These are phyloP conservation scores for Apophysomyces elegans DNA, from an alignment of 371 early-diverging fungal species.

Conservation along the genomic window DNA sequence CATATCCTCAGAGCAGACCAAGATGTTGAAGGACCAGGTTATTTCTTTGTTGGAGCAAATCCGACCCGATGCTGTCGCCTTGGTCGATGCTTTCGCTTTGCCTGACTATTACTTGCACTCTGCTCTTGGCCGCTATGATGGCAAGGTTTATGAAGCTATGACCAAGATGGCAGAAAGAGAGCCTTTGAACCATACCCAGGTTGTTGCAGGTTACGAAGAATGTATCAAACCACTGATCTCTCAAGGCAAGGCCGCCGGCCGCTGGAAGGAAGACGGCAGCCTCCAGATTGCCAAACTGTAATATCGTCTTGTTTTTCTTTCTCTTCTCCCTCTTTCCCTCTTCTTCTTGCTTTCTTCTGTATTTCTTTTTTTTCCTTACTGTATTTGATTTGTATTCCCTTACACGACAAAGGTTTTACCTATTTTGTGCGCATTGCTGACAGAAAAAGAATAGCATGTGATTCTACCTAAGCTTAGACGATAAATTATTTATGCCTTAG, in stretches of 20 bases:
- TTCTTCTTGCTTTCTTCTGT: background rate
- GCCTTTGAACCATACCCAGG: slow-evolving; percentile 65
- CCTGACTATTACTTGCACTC: slow-evolving; percentile 80
- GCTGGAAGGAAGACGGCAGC: slow-evolving; percentile 22
- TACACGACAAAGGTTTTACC: too few relatives aligned
- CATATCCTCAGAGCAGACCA: slow-evolving; percentile 52
- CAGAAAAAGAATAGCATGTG: background rate
- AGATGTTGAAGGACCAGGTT: slow-evolving; percentile 53
- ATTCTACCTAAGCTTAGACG: background rate
- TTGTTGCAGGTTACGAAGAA: slow-evolving; percentile 60
- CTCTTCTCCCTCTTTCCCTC: background rate
- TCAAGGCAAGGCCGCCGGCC: slow-evolving; percentile 22
- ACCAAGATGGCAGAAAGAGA: slow-evolving; percentile 71
- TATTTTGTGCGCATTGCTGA: too few relatives aligned
- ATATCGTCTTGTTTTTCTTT: background rate
- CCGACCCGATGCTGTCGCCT: slow-evolving; percentile 71
- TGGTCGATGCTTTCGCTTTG: slow-evolving; percentile 80
- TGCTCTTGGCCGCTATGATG: slow-evolving; percentile 77
- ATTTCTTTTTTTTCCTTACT: background rate
- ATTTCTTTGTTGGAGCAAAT: slow-evolving; percentile 57
- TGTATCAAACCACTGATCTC: slow-evolving; percentile 58
- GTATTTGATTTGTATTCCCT: background rate
- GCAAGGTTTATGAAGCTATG: slow-evolving; percentile 76
- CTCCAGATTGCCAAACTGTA: slow-evolving; percentile 21
- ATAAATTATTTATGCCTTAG: too few relatives aligned